Conservation (phyloP, 2,329 filamentous ascomycete genomes). For the Neopestalotiopsis rosae region DNA sequence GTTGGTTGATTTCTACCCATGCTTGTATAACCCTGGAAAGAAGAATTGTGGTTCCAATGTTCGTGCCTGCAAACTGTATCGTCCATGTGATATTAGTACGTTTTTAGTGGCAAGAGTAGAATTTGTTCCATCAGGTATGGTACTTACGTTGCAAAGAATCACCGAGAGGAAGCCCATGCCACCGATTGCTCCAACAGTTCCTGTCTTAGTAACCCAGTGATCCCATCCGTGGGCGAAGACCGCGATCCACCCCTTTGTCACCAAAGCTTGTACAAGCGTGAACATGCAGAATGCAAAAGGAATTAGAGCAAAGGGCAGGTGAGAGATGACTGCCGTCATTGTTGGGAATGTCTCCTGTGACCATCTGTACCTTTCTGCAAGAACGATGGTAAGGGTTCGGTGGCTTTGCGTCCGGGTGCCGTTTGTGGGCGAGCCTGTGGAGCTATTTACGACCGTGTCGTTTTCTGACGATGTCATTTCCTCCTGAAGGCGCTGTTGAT, state of each 20-base stretch:
- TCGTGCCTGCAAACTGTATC: slow-evolving; percentile 74
- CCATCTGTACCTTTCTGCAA: slow-evolving; percentile 57
- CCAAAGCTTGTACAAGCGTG: slow-evolving; percentile 73
- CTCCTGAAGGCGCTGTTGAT: neutral
- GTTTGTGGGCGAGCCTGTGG: slow-evolving; percentile 1
- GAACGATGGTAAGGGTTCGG: slow-evolving; percentile 59
- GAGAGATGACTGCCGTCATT: slow-evolving; percentile 65
- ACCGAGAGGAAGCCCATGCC: slow-evolving; percentile 78
- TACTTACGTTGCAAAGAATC: slow-evolving; percentile 74
- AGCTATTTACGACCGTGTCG: slow-evolving; percentile 17
- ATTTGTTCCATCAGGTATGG: neutral
- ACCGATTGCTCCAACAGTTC: slow-evolving; percentile 70
- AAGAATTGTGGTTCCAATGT: slow-evolving; percentile 78
- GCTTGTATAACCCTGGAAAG: slow-evolving; percentile 72
- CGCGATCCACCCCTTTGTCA: slow-evolving; percentile 76
- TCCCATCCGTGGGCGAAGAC: slow-evolving; percentile 78
- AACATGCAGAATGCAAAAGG: slow-evolving; percentile 80
- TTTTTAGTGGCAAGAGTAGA: neutral
- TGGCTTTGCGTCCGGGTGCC: slow-evolving; percentile 25
- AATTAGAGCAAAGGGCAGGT: slow-evolving; percentile 71
- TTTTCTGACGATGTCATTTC: slow-evolving; percentile 14
- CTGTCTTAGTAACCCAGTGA: slow-evolving; percentile 73
- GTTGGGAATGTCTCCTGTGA: slow-evolving; percentile 74
- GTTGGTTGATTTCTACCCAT: slow-evolving; percentile 65
- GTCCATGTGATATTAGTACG: too few species aligned